Base-by-base conservation (phyloP, 768 basidiomycete genomes). In the Tricholoma hemisulphureum region DNA sequence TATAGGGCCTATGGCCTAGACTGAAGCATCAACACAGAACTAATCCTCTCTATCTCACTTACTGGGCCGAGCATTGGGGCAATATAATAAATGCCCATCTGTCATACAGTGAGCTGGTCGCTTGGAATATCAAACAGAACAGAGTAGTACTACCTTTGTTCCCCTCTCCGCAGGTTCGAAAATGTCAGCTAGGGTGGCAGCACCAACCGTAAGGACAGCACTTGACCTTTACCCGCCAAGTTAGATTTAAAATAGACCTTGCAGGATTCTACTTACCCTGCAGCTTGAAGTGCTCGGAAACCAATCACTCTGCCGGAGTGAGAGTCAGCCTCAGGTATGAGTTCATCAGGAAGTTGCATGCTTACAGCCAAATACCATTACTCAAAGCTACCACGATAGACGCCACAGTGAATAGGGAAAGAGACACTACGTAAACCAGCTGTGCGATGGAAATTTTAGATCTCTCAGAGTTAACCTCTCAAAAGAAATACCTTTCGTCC, bases 11-110 rank as follows among this genome's bases (percentile, higher is more conserved):
- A 90, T 62, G n/a, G 81, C 67, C 80, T 78, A 29, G 53, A 60
- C 54, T 46, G 43, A 35, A 46, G 13, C 29, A 20, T 35, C 16
- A 52, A 53, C 3, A 28, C 11, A 34, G 6, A 43, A 9, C 53
- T 8, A 4, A 34, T 21, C 32, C 21, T 52, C 20, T 0, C 18
- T 13, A 51, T 37, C 6, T 13, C 20, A 60, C 74, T 63, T 57
- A 79, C 81, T 2, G 85, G 84, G 2, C 91, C 91, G 18, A 94
- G 80, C 18, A 93, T 80, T 0, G 91, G 91, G 16, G 91, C 86
- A 11, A 85, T 84, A 62, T 89, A 93, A 71, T 86, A 93, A 7
- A 91, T 75, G 1, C 92, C 92, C 82, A 93, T 87, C 79, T 80
- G 54, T 18, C 11, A 23, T 29, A 8, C 14, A 24, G 35, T 20